Percentiles rank a stretch among this genome's conserved stretches.
phyloP scores from a whole-genome alignment of 495 filamentous ascomycete genomes.

The Evernia prunastri region DNA sequence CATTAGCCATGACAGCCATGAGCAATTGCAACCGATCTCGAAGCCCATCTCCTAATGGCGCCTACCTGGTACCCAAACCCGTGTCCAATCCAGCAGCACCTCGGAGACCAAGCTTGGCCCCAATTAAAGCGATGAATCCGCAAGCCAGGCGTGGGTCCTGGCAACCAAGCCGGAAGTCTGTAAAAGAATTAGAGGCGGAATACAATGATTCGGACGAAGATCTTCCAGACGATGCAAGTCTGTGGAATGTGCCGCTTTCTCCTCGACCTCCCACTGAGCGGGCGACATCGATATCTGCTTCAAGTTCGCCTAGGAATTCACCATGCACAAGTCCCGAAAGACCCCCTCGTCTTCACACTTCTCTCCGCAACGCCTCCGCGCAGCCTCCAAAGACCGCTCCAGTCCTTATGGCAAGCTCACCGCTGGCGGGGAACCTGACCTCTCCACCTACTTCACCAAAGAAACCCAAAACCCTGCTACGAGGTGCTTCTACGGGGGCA shows the following conservation, averaged over 20 bases:
- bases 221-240: constrained; percentile 80
- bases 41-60: constrained; percentile 33
- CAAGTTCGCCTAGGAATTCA: constrained; percentile 44
- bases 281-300: constrained; percentile 38
- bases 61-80: constrained; percentile 7
- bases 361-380: constrained; percentile 8
- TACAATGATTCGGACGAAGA: constrained; percentile 88
- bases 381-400: constrained; percentile 20
- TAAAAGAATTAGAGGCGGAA: constrained; percentile 76
- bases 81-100: constrained; percentile 11
- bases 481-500: constrained; percentile 40
- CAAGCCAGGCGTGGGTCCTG: constrained; percentile 39
- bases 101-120: constrained; percentile 10
- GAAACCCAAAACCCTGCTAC: constrained; percentile 25
- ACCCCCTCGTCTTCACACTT: constrained; percentile 29
- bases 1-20: constrained; percentile 31
- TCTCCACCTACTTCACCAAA: constrained; percentile 19
- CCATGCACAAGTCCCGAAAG: constrained; percentile 52
- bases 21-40: constrained; percentile 31
- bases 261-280: constrained; percentile 68
- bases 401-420: constrained; percentile 33
- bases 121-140: constrained; percentile 13
- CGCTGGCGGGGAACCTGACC: constrained; percentile 14
- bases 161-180: constrained; percentile 72
- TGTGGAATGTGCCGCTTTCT: constrained; percentile 94